These are phyloP conservation scores for Conticribra guillardii DNA, from an alignment of 108 stramenopile species.

Conservation along the genomic window DNA sequence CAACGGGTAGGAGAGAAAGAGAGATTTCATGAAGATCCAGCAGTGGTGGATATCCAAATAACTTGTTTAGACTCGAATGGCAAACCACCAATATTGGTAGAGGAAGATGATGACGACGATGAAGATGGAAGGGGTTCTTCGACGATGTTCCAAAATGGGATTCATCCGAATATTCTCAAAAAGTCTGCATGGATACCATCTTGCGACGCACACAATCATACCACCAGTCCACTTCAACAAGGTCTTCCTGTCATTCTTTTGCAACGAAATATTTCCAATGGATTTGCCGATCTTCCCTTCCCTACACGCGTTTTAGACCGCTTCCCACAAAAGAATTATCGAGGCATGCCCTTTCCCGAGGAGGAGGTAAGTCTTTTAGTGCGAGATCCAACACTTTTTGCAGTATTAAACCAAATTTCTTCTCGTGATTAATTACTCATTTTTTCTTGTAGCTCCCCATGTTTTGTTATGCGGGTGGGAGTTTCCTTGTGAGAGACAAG, in stretches of 20 bases:
- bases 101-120: constrained; percentile 44
- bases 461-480: constrained; percentile 90
- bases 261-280: constrained; percentile 67
- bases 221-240: background rate
- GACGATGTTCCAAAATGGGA: constrained; percentile 21
- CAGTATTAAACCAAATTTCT: too few species aligned
- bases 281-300: constrained; percentile 81
- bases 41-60: constrained; percentile 70
- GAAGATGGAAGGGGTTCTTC: constrained; percentile 51
- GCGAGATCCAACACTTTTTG: too few species aligned
- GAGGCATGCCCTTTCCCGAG: constrained; percentile 82
- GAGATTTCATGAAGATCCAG: constrained; percentile 83
- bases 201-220: background rate
- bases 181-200: constrained; percentile 28
- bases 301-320: constrained; percentile 75
- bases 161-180: constrained; percentile 31
- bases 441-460: too few species aligned
- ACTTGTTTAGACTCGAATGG: constrained; percentile 55
- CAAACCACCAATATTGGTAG: constrained; percentile 34
- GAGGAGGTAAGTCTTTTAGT: too few species aligned
- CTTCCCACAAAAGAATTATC: constrained; percentile 86
- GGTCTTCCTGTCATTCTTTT: constrained; percentile 51
- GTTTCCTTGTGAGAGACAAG: constrained; percentile 65
- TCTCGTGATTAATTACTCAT: too few species aligned
- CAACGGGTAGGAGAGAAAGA: constrained; percentile 84